phyloP scores from a whole-genome alignment of 73 alveolate genomes.

The Paramecium primaurelia region DNA sequence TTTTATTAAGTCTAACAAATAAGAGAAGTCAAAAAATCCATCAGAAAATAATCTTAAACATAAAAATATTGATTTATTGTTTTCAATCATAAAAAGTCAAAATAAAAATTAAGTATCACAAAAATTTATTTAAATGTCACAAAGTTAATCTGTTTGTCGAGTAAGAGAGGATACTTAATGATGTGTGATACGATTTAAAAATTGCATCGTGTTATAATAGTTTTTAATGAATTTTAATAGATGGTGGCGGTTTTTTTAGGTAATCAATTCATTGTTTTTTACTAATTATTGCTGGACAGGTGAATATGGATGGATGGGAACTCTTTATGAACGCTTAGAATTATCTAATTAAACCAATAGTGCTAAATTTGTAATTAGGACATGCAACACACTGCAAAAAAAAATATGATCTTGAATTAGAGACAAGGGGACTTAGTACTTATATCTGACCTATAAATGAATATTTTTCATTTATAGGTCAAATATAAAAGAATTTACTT shows the following conservation, averaged over 20 bases:
- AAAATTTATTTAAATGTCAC: too few relatives aligned
- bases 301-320: slow-evolving; percentile 51
- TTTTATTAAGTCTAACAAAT: too few relatives aligned
- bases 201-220: too few relatives aligned
- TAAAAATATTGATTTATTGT: too few relatives aligned
- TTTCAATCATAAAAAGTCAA: too few relatives aligned
- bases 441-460: not conserved
- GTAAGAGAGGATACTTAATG: too few relatives aligned
- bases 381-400: slow-evolving; percentile 2
- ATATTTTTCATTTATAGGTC: not conserved
- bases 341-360: not conserved
- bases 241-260: slow-evolving; percentile 42
- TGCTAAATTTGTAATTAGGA: not conserved
- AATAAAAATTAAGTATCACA: too few relatives aligned
- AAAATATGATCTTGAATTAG: not conserved
- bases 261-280: not conserved
- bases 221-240: not conserved
- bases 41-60: too few relatives aligned
- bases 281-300: slow-evolving; percentile 38
- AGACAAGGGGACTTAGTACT: slow-evolving; percentile 46
- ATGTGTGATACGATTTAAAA: too few relatives aligned
- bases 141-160: too few relatives aligned
- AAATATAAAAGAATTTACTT: too few relatives aligned
- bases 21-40: too few relatives aligned
- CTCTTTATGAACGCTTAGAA: not conserved